These are phyloP conservation scores for Populus pruinosa DNA, from an alignment of 345 rosid species.

Conservation along the genomic window DNA sequence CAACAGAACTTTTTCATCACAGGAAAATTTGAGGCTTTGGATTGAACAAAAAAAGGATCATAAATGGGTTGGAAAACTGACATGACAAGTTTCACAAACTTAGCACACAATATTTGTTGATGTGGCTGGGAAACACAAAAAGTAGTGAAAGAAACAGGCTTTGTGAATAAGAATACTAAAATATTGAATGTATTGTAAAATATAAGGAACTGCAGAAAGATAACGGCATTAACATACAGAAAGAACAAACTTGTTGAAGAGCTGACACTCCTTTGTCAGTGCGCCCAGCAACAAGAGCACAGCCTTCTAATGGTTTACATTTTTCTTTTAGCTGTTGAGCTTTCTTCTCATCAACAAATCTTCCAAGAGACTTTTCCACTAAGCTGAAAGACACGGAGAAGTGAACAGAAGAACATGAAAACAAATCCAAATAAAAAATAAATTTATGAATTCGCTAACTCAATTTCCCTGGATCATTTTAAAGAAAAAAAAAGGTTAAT, in stretches of 20 bases:
- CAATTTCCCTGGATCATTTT: neutral
- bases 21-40: neutral
- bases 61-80: neutral
- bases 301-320: conserved; percentile 78
- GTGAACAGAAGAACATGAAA: neutral
- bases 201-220: neutral
- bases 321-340: conserved; percentile 67
- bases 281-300: conserved; percentile 84
- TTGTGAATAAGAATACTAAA: neutral
- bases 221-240: conserved; percentile 55
- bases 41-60: neutral
- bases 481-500: neutral
- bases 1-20: neutral
- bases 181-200: neutral
- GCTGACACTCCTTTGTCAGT: conserved; percentile 99
- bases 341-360: conserved; percentile 82
- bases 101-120: neutral
- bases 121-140: neutral
- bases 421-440: neutral
- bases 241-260: conserved; percentile 90
- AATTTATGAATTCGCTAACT: neutral
- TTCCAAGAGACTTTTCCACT: conserved; percentile 80
- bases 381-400: conserved; percentile 36
- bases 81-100: neutral
- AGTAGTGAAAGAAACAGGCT: neutral